Evolutionary conservation across 805 yeast species (phyloP).

Genomic region (Lipomyces mesembrius): DNA sequence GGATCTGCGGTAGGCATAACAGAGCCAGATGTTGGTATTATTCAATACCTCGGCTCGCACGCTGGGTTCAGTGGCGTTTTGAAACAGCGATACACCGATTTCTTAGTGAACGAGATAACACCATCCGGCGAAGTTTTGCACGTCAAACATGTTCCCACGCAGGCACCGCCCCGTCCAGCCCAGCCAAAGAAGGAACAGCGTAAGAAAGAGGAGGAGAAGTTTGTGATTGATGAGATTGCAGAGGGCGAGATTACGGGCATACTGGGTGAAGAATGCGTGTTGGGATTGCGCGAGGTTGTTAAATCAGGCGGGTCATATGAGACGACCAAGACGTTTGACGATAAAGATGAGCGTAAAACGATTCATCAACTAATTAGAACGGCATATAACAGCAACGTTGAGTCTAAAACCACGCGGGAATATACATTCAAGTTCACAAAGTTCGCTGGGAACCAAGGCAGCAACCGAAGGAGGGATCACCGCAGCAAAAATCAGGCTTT

Average conservation of each 20-base stretch:
- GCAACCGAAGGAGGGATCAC: background rate
- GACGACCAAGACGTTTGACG: slow-evolving; percentile 61
- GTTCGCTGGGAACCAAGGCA: slow-evolving; percentile 5
- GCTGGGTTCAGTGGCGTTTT: slow-evolving; percentile 77
- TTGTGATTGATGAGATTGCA: slow-evolving; percentile 53
- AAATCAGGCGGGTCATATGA: slow-evolving; percentile 48
- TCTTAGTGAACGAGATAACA: slow-evolving; percentile 87
- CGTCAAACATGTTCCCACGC: slow-evolving; percentile 72
- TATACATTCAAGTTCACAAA: slow-evolving; percentile 66
- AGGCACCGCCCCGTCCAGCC: slow-evolving; percentile 49
- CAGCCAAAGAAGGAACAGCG: slow-evolving; percentile 52
- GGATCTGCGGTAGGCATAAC: slow-evolving; percentile 1
- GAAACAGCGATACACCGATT: slow-evolving; percentile 84
- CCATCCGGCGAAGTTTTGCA: slow-evolving; percentile 71
- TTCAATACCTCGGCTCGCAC: slow-evolving; percentile 61
- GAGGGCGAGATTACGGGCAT: slow-evolving; percentile 54
- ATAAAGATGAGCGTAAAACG: slow-evolving; percentile 73
- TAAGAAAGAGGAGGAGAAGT: slow-evolving; percentile 36
- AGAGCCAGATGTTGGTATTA: slow-evolving; percentile 87
- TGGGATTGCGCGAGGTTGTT: slow-evolving; percentile 22
- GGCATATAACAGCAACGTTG: slow-evolving; percentile 74
- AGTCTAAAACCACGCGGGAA: slow-evolving; percentile 72
- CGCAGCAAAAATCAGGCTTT: background rate
- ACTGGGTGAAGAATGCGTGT: slow-evolving; percentile 66
- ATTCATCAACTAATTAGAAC: slow-evolving; percentile 77